Conservation (phyloP, 1,284 basidiomycete species). For the Ustilago crameri region DNA sequence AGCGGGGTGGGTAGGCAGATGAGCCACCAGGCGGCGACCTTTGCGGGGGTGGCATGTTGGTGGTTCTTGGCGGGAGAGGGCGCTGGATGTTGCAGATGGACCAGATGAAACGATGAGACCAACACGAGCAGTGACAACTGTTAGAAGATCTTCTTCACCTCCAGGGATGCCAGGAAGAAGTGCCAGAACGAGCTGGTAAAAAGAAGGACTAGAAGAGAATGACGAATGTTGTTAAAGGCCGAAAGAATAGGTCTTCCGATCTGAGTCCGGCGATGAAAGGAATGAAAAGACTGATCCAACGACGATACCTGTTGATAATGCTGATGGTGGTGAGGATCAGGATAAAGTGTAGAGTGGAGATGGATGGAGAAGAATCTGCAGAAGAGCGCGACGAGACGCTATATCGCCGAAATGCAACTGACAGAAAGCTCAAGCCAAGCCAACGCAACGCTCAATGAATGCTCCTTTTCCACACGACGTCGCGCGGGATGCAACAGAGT, state of each 20-base stretch:
- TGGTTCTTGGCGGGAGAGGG: neutral
- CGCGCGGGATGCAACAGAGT: neutral
- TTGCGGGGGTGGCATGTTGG: conserved; percentile 29
- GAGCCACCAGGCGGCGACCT: conserved; percentile 34
- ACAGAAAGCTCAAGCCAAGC: neutral
- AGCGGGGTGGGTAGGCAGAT: conserved; percentile 23
- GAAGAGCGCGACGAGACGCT: conserved; percentile 16
- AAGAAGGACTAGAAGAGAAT: neutral
- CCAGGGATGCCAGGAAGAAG: neutral
- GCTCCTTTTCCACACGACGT: too few species aligned
- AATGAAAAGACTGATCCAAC: neutral
- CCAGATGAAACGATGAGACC: neutral
- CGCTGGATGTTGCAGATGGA: neutral
- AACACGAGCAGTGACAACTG: neutral
- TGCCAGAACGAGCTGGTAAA: neutral
- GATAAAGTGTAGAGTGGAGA: neutral
- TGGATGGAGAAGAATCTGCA: conserved; percentile 11
- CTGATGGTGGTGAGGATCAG: neutral
- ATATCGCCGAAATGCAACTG: conserved; percentile 6
- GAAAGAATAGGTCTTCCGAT: neutral
- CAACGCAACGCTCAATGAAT: too few species aligned
- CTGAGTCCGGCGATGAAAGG: neutral
- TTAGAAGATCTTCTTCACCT: neutral
- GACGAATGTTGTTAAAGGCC: neutral
- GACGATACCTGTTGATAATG: neutral